Percentiles rank a stretch among this genome's conserved stretches.
Conservation (phyloP, 176 grass and related monocot genomes). For the Chloris gayana region DNA sequence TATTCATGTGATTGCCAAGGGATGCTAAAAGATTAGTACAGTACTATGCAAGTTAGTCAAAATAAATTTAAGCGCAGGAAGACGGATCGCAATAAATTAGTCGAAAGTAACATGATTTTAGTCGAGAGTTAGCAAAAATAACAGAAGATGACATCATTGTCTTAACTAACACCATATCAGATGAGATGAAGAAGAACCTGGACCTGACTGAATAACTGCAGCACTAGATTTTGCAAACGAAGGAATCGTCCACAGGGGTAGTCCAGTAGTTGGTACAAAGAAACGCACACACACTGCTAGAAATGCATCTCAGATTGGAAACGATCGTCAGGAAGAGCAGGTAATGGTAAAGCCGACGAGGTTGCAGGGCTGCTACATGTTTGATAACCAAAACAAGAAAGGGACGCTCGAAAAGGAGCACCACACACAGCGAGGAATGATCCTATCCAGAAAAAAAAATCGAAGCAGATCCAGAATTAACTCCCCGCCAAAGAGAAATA, state of each 20-base stretch:
- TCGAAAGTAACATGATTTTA: slow-evolving; percentile 25
- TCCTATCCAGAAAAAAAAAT: background rate
- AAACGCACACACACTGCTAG: background rate
- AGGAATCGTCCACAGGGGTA: slow-evolving; percentile 14
- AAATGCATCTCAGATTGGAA: slow-evolving; percentile 7
- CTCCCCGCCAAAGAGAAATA: background rate
- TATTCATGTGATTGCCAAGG: slow-evolving; percentile 21
- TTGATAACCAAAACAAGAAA: slow-evolving; percentile 34
- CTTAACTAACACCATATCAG: slow-evolving; percentile 24
- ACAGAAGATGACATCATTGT: slow-evolving; percentile 17
- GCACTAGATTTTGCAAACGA: slow-evolving; percentile 9
- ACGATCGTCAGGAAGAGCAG: background rate
- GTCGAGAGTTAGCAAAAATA: background rate
- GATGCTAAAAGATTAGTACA: background rate
- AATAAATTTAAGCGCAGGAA: background rate
- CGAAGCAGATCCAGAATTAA: slow-evolving; percentile 13
- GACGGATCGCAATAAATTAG: slow-evolving; percentile 6
- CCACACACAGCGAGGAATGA: background rate
- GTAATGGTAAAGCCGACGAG: slow-evolving; percentile 3
- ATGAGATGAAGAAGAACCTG: slow-evolving; percentile 28
- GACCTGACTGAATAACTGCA: slow-evolving; percentile 23
- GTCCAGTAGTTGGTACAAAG: background rate
- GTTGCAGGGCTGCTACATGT: slow-evolving; percentile 8
- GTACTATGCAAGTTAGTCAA: background rate
- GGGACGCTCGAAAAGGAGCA: slow-evolving; percentile 18